Conservation (phyloP, 2,329 filamentous ascomycete species). For the Scytalidium lignicola region DNA sequence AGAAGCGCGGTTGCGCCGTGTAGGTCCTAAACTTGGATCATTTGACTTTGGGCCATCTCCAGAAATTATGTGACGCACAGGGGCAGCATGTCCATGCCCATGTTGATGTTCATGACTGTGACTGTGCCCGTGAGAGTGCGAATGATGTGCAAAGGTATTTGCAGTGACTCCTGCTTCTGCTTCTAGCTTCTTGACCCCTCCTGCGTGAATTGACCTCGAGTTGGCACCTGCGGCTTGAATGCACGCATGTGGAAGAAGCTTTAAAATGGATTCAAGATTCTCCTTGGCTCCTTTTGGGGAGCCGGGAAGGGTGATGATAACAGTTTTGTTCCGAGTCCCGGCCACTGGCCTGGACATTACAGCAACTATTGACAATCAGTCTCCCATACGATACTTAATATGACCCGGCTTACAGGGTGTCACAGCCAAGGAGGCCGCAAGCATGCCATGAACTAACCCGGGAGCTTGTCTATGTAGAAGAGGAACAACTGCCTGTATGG, state of each 20-base stretch:
- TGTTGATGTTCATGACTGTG: conserved; percentile 55
- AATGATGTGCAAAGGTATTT: conserved; percentile 23
- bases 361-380: conserved; percentile 58
- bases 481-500: conserved; percentile 63
- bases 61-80: conserved; percentile 68
- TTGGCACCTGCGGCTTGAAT: conserved; percentile 78
- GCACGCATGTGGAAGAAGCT: conserved; percentile 93
- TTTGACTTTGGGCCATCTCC: conserved; percentile 54
- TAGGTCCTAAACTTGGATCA: conserved; percentile 55
- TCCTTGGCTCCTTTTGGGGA: conserved; percentile 94
- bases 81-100: conserved; percentile 55
- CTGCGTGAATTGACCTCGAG: conserved; percentile 72
- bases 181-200: conserved; percentile 80
- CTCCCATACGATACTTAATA: neutral
- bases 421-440: conserved; percentile 74
- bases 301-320: conserved; percentile 86
- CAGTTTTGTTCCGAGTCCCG: conserved; percentile 72
- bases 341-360: conserved; percentile 95
- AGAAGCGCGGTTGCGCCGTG: conserved; percentile 72
- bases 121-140: conserved; percentile 38
- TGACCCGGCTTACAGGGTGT: conserved; percentile 70
- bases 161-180: conserved; percentile 64
- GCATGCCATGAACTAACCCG: conserved; percentile 92
- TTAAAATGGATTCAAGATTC: conserved; percentile 83
- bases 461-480: conserved; percentile 81